Evolutionary conservation across 495 filamentous ascomycete species (phyloP).

Genomic region (Neurospora sublineolata): DNA sequence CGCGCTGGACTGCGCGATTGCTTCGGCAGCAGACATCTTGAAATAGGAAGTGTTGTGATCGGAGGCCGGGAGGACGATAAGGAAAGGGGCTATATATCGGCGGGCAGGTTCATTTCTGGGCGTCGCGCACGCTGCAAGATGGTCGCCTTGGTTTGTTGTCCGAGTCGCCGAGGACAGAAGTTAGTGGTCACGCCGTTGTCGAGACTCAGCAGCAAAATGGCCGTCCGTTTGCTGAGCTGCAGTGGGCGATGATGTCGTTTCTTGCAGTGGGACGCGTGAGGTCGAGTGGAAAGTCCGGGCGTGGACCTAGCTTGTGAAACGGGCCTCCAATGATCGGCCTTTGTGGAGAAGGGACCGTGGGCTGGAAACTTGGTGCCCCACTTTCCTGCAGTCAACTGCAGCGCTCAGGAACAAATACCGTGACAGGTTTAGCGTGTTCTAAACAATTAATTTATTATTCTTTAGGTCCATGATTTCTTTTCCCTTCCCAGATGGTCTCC

Average conservation of each 20-base stretch:
- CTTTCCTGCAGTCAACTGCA: neutral
- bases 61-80: neutral
- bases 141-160: neutral
- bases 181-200: neutral
- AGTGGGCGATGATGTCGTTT: neutral
- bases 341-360: neutral
- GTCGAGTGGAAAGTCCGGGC: neutral
- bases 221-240: neutral
- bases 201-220: no score
- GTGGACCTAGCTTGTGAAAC: neutral
- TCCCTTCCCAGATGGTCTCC: neutral
- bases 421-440: neutral
- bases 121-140: neutral
- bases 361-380: neutral
- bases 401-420: neutral
- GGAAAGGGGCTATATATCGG: neutral
- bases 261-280: neutral
- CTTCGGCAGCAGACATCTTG: slow-evolving; percentile 8
- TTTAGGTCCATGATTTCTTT: neutral
- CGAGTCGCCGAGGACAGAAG: neutral
- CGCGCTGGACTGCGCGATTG: slow-evolving; percentile 11
- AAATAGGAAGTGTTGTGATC: neutral
- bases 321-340: neutral
- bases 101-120: neutral
- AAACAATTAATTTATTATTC: neutral